Conservation (phyloP, 202 grass and related monocot species). For the Sporobolus alterniflorus region DNA sequence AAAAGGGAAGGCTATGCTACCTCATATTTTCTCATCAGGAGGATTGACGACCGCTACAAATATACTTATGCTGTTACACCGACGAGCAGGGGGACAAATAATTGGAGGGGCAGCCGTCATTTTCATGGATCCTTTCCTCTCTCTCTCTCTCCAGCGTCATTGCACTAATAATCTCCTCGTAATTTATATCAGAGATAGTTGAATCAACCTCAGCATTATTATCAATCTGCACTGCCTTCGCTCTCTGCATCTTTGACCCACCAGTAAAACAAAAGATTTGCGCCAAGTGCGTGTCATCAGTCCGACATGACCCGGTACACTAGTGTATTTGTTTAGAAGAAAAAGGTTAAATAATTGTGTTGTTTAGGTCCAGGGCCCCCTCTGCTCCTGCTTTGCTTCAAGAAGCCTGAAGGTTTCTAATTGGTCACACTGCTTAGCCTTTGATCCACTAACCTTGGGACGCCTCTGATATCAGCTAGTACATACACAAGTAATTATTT, state of each 20-base stretch:
- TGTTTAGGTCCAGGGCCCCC: constrained; percentile 20
- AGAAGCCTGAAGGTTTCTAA: constrained; percentile 11
- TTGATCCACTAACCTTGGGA: background rate
- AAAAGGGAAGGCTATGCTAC: background rate
- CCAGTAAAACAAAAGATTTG: constrained; percentile 30
- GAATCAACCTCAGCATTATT: background rate
- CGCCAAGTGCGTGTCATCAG: constrained; percentile 8
- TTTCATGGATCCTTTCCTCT: too few species aligned
- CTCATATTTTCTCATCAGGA: background rate
- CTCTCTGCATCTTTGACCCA: constrained; percentile 12
- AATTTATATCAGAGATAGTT: background rate
- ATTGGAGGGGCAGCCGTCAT: too few species aligned
- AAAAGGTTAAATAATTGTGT: background rate
- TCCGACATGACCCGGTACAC: background rate
- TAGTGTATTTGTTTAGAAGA: background rate
- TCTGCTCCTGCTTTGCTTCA: constrained; percentile 15
- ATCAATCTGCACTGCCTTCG: background rate
- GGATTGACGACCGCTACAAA: too few species aligned
- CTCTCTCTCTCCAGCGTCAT: too few species aligned
- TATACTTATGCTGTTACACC: too few species aligned
- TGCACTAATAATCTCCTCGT: background rate
- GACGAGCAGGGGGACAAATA: too few species aligned
- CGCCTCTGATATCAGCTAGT: background rate
- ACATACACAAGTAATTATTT: background rate
- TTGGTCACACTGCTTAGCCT: constrained; percentile 30